phyloP scores from a whole-genome alignment of 768 basidiomycete genomes.

The Infundibulicybe gibba region DNA sequence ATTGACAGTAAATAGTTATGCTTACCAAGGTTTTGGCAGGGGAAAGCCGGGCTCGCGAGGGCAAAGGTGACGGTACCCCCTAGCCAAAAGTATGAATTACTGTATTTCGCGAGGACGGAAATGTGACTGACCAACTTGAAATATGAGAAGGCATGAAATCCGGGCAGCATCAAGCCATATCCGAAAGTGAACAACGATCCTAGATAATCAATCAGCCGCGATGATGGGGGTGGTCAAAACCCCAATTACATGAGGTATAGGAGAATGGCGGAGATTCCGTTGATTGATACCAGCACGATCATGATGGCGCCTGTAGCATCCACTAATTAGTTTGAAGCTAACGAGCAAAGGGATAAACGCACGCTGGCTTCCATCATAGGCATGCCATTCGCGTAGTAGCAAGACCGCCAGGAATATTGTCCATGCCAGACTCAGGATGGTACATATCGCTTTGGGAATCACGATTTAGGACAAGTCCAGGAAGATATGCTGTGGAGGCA shows the following conservation, averaged over 20 bases:
- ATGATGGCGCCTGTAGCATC: constrained; percentile 25
- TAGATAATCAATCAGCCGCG: constrained; percentile 5
- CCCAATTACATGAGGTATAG: constrained; percentile 31
- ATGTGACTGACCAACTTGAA: constrained; percentile 22
- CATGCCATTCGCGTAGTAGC: constrained; percentile 28
- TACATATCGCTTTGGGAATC: constrained; percentile 21
- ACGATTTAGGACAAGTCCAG: neutral
- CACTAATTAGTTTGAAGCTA: neutral
- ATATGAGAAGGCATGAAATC: constrained; percentile 23
- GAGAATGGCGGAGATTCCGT: constrained; percentile 27
- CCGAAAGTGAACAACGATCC: constrained; percentile 36
- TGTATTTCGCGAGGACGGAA: neutral
- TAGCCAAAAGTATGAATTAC: constrained; percentile 3
- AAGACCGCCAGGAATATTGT: constrained; percentile 28
- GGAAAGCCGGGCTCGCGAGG: constrained; percentile 24
- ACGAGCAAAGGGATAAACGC: neutral
- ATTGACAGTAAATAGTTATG: neutral
- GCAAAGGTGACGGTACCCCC: constrained; percentile 28
- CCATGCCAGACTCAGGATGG: constrained; percentile 26
- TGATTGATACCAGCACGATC: constrained; percentile 22
- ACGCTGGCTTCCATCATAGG: constrained; percentile 29
- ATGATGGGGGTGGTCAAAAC: neutral
- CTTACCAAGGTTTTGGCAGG: constrained; percentile 31
- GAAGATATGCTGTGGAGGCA: neutral
- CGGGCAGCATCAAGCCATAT: constrained; percentile 33